Conservation (phyloP, 2,329 filamentous ascomycete species). For the Hymenoscyphus repandus region DNA sequence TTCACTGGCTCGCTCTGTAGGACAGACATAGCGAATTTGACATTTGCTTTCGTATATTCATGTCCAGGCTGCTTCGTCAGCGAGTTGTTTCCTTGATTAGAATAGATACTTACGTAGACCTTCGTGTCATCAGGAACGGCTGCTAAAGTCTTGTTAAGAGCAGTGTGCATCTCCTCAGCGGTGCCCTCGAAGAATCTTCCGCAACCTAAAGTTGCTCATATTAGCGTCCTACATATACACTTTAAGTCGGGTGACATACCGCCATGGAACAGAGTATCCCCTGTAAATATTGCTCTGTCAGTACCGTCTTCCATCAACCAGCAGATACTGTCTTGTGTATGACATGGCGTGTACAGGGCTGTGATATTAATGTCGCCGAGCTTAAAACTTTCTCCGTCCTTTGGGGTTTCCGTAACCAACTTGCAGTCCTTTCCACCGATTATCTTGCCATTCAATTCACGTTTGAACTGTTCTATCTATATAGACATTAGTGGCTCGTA, state of each 20-base stretch:
- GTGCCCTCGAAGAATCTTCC: conserved; percentile 94
- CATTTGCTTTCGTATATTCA: conserved; percentile 97
- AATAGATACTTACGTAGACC: conserved; percentile 65
- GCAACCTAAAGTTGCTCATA: conserved; percentile 56
- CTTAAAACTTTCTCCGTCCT: conserved; percentile 70
- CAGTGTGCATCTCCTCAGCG: conserved; percentile 85
- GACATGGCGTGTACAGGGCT: conserved; percentile 91
- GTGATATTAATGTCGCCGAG: conserved; percentile 80
- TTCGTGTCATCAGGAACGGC: conserved; percentile 82
- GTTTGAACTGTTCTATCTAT: no score
- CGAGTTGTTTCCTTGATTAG: not conserved
- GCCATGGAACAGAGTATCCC: conserved; percentile 92
- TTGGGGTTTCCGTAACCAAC: conserved; percentile 70
- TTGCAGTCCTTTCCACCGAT: conserved; percentile 86
- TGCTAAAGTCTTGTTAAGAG: conserved; percentile 79
- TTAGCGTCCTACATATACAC: not conserved
- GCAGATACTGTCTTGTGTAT: conserved; percentile 98
- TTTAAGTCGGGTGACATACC: conserved; percentile 44
- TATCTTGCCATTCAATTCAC: conserved; percentile 37
- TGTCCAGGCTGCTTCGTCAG: conserved; percentile 67
- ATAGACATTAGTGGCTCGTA: no score
- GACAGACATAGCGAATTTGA: conserved; percentile 78
- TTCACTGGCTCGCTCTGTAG: conserved; percentile 69
- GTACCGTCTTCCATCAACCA: conserved; percentile 81
- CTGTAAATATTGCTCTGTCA: conserved; percentile 82